A percentile compares a stretch with the other conserved stretches of the same genome.
Evolutionary conservation across 139 green algal species (phyloP).

Genomic region (Gonium pectorale): DNA sequence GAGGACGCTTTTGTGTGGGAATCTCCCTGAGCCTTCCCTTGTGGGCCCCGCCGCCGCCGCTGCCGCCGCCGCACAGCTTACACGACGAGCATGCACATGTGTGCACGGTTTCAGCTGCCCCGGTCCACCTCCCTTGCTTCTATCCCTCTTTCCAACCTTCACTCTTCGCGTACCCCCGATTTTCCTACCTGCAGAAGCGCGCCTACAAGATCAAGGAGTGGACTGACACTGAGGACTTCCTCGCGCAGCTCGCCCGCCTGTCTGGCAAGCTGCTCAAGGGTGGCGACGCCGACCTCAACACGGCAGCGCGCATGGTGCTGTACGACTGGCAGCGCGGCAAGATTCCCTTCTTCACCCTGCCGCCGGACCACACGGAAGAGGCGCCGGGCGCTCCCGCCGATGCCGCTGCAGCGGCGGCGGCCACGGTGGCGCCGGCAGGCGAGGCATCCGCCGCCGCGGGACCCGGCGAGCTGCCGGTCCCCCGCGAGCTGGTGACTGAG

Average conservation of each 20-base stretch:
- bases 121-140: neutral
- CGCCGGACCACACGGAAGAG: constrained; percentile 76
- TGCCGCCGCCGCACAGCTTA: neutral
- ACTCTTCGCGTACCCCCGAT: neutral
- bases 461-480: constrained; percentile 52
- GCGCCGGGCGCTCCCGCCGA: neutral
- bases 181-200: constrained; percentile 59
- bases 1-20: constrained; percentile 68
- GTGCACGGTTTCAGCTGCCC: neutral
- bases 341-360: constrained; percentile 96
- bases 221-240: constrained; percentile 91
- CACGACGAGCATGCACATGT: neutral
- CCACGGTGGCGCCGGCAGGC: neutral
- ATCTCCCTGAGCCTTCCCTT: constrained; percentile 70
- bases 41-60: neutral
- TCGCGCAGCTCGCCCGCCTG: constrained; percentile 85
- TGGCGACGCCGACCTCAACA: constrained; percentile 96
- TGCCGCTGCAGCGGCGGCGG: constrained; percentile 2
- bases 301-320: constrained; percentile 95
- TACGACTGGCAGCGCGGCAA: constrained; percentile 98
- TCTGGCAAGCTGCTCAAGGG: constrained; percentile 79
- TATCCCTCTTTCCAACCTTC: neutral
- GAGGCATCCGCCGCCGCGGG: neutral
- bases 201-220: constrained; percentile 92
- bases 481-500: constrained; percentile 59